These are phyloP conservation scores for Ophiosphaerella narmari DNA, from an alignment of 2,329 filamentous ascomycete genomes.

Conservation along the genomic window DNA sequence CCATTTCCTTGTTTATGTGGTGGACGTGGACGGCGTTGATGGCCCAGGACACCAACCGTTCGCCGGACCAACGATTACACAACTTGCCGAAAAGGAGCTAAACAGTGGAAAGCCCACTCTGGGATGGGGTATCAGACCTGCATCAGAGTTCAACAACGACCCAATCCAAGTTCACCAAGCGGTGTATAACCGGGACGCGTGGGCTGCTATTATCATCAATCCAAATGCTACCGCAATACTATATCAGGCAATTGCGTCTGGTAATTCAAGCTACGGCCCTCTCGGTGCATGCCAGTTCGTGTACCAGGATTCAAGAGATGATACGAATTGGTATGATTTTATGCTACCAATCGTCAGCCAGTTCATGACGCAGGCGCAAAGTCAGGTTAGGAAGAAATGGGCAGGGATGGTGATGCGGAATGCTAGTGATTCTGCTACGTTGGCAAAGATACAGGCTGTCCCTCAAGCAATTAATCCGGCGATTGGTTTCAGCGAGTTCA, in stretches of 20 bases:
- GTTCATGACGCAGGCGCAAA: conserved; percentile 54
- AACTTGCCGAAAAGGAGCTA: conserved; percentile 52
- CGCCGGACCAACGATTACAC: conserved; percentile 60
- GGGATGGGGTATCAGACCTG: conserved; percentile 56
- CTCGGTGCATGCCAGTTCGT: conserved; percentile 62
- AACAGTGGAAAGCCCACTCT: conserved; percentile 48
- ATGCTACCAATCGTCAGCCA: conserved; percentile 57
- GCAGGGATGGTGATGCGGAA: conserved; percentile 49
- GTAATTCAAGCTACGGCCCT: conserved; percentile 65
- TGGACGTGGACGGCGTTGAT: conserved; percentile 65
- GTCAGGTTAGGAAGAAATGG: conserved; percentile 57
- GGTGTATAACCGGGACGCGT: conserved; percentile 63
- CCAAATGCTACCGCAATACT: conserved; percentile 65
- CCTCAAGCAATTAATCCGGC: conserved; percentile 62
- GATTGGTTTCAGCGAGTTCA: conserved; percentile 60
- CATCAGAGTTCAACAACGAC: conserved; percentile 61
- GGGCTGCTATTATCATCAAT: conserved; percentile 66
- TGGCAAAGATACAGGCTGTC: conserved; percentile 51
- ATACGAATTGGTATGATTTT: conserved; percentile 59
- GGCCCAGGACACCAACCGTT: conserved; percentile 51
- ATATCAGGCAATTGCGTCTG: conserved; percentile 57
- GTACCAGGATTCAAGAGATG: conserved; percentile 61
- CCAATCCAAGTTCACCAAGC: conserved; percentile 61
- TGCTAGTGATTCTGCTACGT: conserved; percentile 44
- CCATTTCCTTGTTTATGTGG: conserved; percentile 60